Evolutionary conservation across 202 grass and related monocot genomes (phyloP), one percentile per base, ranked within the genome.

Genomic region (Zoysia matrella): DNA sequence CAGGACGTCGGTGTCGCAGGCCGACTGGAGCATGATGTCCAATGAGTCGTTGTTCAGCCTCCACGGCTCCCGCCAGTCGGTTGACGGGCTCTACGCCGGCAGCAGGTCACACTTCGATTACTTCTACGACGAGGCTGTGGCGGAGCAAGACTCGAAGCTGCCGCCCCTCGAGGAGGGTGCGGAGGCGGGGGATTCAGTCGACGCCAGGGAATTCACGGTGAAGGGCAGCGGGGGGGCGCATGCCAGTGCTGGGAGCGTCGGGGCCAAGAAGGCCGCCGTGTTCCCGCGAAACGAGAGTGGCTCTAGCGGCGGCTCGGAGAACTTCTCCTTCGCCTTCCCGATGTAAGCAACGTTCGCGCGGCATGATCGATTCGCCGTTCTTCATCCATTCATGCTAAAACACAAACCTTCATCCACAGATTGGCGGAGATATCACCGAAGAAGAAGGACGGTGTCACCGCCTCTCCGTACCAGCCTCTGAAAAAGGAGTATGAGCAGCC

Each of bases 31-130:
- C 55, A 69, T 92, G 22, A 61, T 89, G 64, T 97, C 94, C 6
- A 94, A 94, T 58, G 94, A 97, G 47, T 97, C 94, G 48, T 87
- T 97, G 15, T 97, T 94, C 82, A 94, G 91, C 77, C 92, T 97
- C 89, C 91, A 97, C 61, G 88, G 88, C 53, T 5, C 15, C 13
- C 13, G 5, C 3, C 69, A 71, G 3, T 80, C 86, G 4, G 73
- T 64, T 67, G 92, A 95, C 43, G 66, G 45, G 39, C 69, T 77
- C 9, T 87, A 87, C 79, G 46, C 52, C 73, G 7, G 41, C 62
- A 78, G 83, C 82, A 67, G 67, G 82, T 85, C 87, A 1, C 83
- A 69, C 62, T 86, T 89, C 53, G 88, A 89, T 61, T 78, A 82
- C 74, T 86, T 74, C 74, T 89, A 89, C 88, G 88, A 89, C 83